phyloP scores from a whole-genome alignment of 371 early-diverging fungal species.

The Lichtheimia hyalospora region DNA sequence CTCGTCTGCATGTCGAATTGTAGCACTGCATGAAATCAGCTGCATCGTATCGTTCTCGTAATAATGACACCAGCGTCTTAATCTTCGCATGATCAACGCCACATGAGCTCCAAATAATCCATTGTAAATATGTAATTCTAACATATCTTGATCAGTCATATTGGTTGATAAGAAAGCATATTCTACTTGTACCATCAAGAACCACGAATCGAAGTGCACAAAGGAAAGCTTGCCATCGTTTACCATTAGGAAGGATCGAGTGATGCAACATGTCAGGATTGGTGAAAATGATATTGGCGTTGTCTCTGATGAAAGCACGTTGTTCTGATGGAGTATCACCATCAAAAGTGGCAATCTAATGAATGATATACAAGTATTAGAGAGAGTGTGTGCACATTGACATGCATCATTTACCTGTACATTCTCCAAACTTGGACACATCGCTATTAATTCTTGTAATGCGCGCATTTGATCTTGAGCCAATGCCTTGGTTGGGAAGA shows the following conservation, averaged over 20 bases:
- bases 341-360: slow-evolving; percentile 38
- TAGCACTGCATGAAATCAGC: slow-evolving; percentile 68
- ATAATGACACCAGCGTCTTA: slow-evolving; percentile 57
- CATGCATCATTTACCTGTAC: slow-evolving; percentile 10
- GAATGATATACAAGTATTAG: not conserved
- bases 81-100: slow-evolving; percentile 64
- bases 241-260: slow-evolving; percentile 63
- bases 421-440: slow-evolving; percentile 17
- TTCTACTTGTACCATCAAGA: slow-evolving; percentile 59
- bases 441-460: slow-evolving; percentile 34
- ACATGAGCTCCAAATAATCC: slow-evolving; percentile 71
- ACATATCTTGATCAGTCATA: not conserved
- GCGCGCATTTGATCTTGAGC: slow-evolving; percentile 77
- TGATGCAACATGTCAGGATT: slow-evolving; percentile 86
- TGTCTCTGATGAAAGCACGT: slow-evolving; percentile 47
- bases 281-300: slow-evolving; percentile 67
- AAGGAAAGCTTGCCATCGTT: slow-evolving; percentile 60
- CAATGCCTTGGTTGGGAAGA: slow-evolving; percentile 79
- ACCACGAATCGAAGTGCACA: slow-evolving; percentile 58
- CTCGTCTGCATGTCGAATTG: slow-evolving; percentile 52
- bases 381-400: not conserved
- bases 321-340: slow-evolving; percentile 49
- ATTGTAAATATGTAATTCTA: slow-evolving; percentile 75
- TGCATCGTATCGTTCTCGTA: slow-evolving; percentile 46
- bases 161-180: not conserved